Conservation (phyloP, 169 alveolate genomes). For the Plasmodium berghei region DNA sequence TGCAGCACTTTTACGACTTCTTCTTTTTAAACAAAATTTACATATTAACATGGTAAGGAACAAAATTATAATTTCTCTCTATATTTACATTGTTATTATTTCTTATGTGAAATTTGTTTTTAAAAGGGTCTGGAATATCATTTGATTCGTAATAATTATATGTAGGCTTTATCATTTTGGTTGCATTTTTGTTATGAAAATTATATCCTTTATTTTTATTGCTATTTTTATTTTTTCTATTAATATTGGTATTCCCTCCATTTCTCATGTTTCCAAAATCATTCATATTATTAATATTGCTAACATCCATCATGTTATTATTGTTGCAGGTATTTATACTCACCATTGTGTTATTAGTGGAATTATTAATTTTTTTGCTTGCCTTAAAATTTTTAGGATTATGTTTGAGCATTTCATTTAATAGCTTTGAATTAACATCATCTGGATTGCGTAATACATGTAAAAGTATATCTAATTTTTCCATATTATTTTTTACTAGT, state of each 20-base stretch:
- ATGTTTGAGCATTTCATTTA: slow-evolving; percentile 69
- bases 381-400: slow-evolving; percentile 52
- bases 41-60: slow-evolving; percentile 40
- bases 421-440: slow-evolving; percentile 54
- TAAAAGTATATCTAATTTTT: slow-evolving; percentile 60
- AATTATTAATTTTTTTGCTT: slow-evolving; percentile 34
- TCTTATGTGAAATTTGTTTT: slow-evolving; percentile 39
- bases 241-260: neutral
- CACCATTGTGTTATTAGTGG: slow-evolving; percentile 9
- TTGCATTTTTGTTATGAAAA: slow-evolving; percentile 35
- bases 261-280: neutral
- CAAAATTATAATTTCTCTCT: slow-evolving; percentile 28
- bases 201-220: slow-evolving; percentile 33
- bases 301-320: neutral
- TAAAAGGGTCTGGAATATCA: slow-evolving; percentile 46
- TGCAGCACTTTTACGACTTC: neutral
- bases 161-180: slow-evolving; percentile 7
- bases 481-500: slow-evolving; percentile 74
- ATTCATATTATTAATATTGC: slow-evolving; percentile 13
- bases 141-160: slow-evolving; percentile 46
- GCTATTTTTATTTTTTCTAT: slow-evolving; percentile 21
- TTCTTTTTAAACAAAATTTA: neutral
- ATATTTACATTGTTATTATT: slow-evolving; percentile 6
- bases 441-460: slow-evolving; percentile 70
- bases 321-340: neutral